Percentiles rank a stretch among this genome's conserved stretches.
Evolutionary conservation across 2,329 filamentous ascomycete species (phyloP).

Genomic region (Pyrenophora seminiperda): DNA sequence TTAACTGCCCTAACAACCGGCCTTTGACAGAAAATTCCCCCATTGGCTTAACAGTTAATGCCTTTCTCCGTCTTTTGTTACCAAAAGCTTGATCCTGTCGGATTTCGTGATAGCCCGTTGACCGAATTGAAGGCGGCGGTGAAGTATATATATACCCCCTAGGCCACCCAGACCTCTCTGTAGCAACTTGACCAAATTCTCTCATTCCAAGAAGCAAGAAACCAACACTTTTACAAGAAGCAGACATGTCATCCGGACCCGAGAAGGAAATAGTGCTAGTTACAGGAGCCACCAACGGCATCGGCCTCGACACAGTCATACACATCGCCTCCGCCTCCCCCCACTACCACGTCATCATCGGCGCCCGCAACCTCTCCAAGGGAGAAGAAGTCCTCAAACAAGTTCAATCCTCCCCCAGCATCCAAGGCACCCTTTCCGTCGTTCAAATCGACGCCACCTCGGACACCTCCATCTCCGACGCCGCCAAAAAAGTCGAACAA

Average conservation of each 20-base stretch:
- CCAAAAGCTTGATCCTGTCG: too few species aligned
- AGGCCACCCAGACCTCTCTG: too few species aligned
- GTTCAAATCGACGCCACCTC: constrained; percentile 46
- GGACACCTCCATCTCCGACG: constrained; percentile 43
- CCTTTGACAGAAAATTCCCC: too few species aligned
- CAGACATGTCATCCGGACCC: constrained; percentile 10
- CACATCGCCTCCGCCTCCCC: constrained; percentile 34
- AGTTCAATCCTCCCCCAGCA: constrained; percentile 30
- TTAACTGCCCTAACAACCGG: too few species aligned
- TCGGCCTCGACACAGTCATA: constrained; percentile 44
- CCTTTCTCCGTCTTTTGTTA: too few species aligned
- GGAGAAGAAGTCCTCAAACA: constrained; percentile 38
- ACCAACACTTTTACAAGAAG: too few species aligned
- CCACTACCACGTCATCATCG: constrained; percentile 47
- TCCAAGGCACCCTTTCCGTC: constrained; percentile 38
- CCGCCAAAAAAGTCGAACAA: constrained; percentile 38
- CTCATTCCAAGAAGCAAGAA: too few species aligned
- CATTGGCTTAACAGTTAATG: too few species aligned
- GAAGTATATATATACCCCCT: too few species aligned
- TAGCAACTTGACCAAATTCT: too few species aligned
- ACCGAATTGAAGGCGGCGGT: too few species aligned
- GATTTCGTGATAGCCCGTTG: too few species aligned
- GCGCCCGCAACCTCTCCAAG: constrained; percentile 41
- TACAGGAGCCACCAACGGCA: constrained; percentile 44
- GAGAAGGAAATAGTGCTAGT: constrained; percentile 38